Base-by-base conservation (phyloP, 495 filamentous ascomycete genomes). In the Chaetomium fimeti region DNA sequence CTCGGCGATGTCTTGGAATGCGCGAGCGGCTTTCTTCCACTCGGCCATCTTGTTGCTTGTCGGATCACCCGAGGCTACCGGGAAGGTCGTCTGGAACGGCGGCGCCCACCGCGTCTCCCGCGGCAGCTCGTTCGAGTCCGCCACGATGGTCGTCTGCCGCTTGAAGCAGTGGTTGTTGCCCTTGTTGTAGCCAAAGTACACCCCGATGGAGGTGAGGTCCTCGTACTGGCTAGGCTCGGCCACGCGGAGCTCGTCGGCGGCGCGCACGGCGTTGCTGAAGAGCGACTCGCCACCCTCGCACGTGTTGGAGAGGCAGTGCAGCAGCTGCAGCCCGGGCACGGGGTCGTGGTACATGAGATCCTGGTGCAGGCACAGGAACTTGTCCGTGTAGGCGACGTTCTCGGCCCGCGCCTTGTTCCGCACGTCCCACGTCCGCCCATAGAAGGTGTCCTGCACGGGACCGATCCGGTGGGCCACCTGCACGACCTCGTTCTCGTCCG, bases 341-440 rank as follows among this genome's bases (percentile, higher is more conserved):
- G 89, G 84, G 16, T 82, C 77, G 80, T 93, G 88, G 79, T 98
- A 98, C 71, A 96, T 82, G 29, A 97, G 83, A 70, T 98, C 93
- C 88, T 96, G 93, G 75, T 98, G 93, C 43, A 94, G 85, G 20
- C 89, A 90, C 2, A 97, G 85, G 67, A 85, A 85, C 49, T 86
- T 78, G 71, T 79, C 85, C 5, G 93, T 97, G 77, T 98, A 96
- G 16, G 93, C 93, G 9, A 98, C 87, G 68, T 98, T 98, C 72
- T 91, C 91, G 47, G 92, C 89, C 51, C 87, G 66, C 2, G 89
- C 85, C 38, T 92, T 86, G 11, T 82, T 87, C 59, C 82, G 85
- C 28, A 98, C 93, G 75, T 97, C 91, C 89, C 91, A 97, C 1
- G 91, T 96, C 49, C 76, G 74, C 38, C 93, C 93, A 76, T 97